Conservation (phyloP, 371 early-diverging fungal species). For the Mortierella sp. region DNA sequence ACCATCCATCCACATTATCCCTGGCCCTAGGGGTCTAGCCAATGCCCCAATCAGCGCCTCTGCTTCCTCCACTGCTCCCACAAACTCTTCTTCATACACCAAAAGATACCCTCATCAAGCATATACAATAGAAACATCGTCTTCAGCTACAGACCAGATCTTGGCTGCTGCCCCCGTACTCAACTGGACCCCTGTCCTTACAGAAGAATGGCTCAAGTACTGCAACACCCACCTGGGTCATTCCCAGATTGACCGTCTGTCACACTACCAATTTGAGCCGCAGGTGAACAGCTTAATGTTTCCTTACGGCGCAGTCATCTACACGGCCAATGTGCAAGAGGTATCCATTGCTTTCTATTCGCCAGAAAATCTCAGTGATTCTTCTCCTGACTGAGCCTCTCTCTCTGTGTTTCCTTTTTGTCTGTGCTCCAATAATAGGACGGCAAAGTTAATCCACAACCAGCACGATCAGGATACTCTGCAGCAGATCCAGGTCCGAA, state of each 20-base stretch:
- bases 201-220: slow-evolving; percentile 49
- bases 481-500: slow-evolving; percentile 9
- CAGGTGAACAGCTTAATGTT: slow-evolving; percentile 43
- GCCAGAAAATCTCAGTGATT: slow-evolving; percentile 2
- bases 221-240: slow-evolving; percentile 23
- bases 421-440: slow-evolving; percentile 23
- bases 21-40: slow-evolving; percentile 10
- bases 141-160: slow-evolving; percentile 36
- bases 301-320: slow-evolving; percentile 49
- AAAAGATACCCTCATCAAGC: slow-evolving; percentile 19
- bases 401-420: background rate
- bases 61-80: background rate
- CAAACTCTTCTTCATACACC: background rate
- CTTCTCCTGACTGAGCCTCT: slow-evolving; percentile 3
- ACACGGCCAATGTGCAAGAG: slow-evolving; percentile 42
- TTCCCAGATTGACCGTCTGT: slow-evolving; percentile 32
- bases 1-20: slow-evolving; percentile 23
- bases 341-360: slow-evolving; percentile 23
- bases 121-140: slow-evolving; percentile 5
- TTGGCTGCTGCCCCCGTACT: slow-evolving; percentile 50
- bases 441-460: slow-evolving; percentile 42
- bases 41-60: background rate
- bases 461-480: slow-evolving; percentile 15
- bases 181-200: slow-evolving; percentile 46
- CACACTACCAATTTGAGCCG: slow-evolving; percentile 46